A percentile compares a stretch with the other conserved stretches of the same genome.
phyloP scores from a whole-genome alignment of 2,329 filamentous ascomycete species.

The Xylariaceae sp. region DNA sequence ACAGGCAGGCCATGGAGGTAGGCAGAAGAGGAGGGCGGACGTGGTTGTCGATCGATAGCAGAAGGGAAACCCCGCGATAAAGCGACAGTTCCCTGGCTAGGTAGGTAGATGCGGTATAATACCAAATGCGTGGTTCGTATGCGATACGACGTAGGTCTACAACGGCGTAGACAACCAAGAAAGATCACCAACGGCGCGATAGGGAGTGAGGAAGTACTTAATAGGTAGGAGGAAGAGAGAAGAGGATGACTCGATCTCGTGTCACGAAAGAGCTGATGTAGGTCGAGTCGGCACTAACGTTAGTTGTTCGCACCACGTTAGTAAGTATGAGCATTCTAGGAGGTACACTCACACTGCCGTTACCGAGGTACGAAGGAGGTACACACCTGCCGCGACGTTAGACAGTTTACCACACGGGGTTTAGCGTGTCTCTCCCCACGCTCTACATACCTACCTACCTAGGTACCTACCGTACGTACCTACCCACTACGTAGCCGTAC shows the following conservation, averaged over 20 bases:
- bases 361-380: no score
- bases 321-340: neutral
- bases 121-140: neutral
- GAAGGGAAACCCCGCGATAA: slow-evolving; percentile 24
- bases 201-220: neutral
- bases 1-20: slow-evolving; percentile 21
- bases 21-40: neutral
- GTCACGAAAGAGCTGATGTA: slow-evolving; percentile 8
- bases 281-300: neutral
- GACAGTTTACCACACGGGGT: no score
- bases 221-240: neutral
- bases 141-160: slow-evolving; percentile 2
- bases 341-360: no score
- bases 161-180: neutral
- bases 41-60: slow-evolving; percentile 4
- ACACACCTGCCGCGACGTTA: no score
- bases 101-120: neutral
- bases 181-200: neutral
- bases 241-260: slow-evolving; percentile 20
- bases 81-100: slow-evolving; percentile 14
- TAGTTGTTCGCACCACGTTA: neutral
- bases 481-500: no score
- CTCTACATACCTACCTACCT: no score
- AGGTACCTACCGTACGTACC: no score
- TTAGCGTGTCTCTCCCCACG: no score